Conservation (phyloP, 305 asterid species). For the Fraxinus velutina region DNA sequence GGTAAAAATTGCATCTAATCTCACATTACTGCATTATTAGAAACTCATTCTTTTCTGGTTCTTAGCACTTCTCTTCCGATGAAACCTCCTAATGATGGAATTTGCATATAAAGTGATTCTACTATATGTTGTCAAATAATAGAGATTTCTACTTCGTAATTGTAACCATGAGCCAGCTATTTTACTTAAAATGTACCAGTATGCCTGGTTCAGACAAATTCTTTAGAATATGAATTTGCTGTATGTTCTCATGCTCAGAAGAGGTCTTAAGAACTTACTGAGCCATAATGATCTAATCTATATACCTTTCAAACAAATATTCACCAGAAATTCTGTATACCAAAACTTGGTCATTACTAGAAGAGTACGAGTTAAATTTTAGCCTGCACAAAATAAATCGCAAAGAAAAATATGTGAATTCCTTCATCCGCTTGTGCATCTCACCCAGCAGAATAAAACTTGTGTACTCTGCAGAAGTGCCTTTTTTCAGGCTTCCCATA, state of each 20-base stretch:
- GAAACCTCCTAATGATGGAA: neutral
- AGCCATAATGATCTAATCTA: neutral
- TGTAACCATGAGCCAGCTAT: neutral
- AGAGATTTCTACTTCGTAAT: neutral
- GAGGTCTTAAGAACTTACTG: neutral
- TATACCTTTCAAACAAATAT: neutral
- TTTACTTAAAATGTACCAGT: neutral
- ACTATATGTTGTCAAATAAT: neutral
- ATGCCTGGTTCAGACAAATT: neutral
- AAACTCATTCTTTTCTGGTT: neutral
- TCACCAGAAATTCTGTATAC: neutral
- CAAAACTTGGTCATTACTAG: neutral
- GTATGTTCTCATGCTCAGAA: neutral
- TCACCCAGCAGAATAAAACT: neutral
- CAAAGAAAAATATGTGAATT: neutral
- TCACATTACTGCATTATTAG: neutral
- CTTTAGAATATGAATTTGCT: neutral
- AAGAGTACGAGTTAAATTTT: neutral
- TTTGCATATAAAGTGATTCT: neutral
- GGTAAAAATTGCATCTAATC: neutral
- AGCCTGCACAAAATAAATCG: neutral
- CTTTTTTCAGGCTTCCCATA: neutral
- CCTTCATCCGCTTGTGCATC: neutral
- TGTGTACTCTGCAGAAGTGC: neutral
- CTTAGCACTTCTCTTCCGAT: neutral